Evolutionary conservation across 1,139 yeast genomes (phyloP).

Genomic region (Blastobotrys petasosporus): DNA sequence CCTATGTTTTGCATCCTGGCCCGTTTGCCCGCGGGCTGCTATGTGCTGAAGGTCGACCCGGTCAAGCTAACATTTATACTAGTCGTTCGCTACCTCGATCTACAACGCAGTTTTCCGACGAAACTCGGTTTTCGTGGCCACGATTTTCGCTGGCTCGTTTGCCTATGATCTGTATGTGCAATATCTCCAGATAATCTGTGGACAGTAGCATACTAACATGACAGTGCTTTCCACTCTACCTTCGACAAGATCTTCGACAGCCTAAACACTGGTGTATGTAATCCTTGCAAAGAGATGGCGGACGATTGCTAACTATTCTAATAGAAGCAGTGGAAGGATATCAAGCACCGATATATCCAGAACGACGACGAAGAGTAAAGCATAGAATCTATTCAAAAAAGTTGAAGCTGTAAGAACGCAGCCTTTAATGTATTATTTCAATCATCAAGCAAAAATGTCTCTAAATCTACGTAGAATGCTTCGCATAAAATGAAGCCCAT

Average conservation of each 20-base stretch:
- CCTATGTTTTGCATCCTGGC: too few species aligned
- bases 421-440: too few species aligned
- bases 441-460: too few species aligned
- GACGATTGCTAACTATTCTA: conserved; percentile 12
- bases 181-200: background rate
- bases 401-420: too few species aligned
- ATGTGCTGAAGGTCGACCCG: too few species aligned
- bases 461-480: too few species aligned
- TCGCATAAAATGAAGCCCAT: too few species aligned
- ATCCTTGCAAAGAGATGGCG: background rate
- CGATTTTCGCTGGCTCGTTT: conserved; percentile 82
- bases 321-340: conserved; percentile 89
- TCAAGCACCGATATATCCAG: conserved; percentile 52
- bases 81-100: conserved; percentile 42
- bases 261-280: conserved; percentile 70
- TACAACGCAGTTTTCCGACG: conserved; percentile 81
- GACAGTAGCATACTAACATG: conserved; percentile 4
- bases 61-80: too few species aligned
- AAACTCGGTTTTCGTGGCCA: conserved; percentile 84
- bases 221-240: conserved; percentile 64
- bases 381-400: conserved; percentile 2
- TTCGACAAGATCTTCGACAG: conserved; percentile 78
- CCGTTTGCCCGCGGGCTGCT: too few species aligned
- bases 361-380: conserved; percentile 32
- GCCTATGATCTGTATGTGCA: conserved; percentile 63